These are phyloP conservation scores for Podospora pseudoanserina DNA, from an alignment of 495 filamentous ascomycete species.

Conservation along the genomic window DNA sequence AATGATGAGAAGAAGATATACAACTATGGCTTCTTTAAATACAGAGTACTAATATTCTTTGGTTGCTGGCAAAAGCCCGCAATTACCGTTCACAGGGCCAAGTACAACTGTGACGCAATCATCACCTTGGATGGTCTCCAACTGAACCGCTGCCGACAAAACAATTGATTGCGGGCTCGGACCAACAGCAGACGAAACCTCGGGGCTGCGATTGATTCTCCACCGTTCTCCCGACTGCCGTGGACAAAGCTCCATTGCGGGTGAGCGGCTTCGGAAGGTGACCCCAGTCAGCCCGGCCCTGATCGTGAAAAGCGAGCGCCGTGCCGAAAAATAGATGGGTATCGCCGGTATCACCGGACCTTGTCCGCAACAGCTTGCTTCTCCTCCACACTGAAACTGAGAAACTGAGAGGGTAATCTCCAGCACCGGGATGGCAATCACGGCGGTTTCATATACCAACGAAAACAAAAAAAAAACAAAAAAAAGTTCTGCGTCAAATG, in stretches of 20 bases:
- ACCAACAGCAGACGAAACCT: background rate
- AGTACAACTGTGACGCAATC: slow-evolving; percentile 1
- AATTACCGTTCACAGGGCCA: background rate
- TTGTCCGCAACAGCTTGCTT: background rate
- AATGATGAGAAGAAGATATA: background rate
- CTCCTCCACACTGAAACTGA: background rate
- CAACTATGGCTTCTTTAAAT: background rate
- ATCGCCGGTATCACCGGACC: background rate
- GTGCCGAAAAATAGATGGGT: background rate
- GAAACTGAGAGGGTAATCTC: background rate
- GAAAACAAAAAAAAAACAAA: background rate
- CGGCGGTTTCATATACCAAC: background rate
- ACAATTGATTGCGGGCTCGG: background rate
- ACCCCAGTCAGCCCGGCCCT: background rate
- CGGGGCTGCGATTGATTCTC: background rate
- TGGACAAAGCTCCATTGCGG: background rate
- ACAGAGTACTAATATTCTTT: background rate
- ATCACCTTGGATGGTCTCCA: background rate
- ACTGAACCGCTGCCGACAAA: too few relatives aligned
- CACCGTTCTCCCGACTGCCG: slow-evolving; percentile 3
- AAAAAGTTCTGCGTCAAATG: background rate
- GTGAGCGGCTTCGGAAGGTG: slow-evolving; percentile 1
- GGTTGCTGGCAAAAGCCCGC: background rate
- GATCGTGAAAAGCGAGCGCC: background rate
- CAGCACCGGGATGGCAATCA: background rate